These are phyloP conservation scores for Aspergillus fischeri DNA, from an alignment of 2,329 filamentous ascomycete species.

Conservation along the genomic window DNA sequence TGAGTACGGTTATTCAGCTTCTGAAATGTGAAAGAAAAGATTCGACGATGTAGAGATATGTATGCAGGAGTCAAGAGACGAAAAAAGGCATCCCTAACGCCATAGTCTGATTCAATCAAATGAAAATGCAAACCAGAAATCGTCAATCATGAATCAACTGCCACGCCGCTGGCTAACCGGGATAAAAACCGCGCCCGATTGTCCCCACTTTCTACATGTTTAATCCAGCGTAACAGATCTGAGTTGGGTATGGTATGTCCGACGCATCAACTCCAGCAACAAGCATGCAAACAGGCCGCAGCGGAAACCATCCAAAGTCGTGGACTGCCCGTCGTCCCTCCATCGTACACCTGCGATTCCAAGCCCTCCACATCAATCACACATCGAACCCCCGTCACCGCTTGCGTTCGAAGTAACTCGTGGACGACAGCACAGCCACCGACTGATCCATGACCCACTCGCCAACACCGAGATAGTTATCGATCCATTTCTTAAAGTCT, in stretches of 20 bases:
- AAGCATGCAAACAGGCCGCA: slow-evolving; percentile 4
- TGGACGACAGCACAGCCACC: slow-evolving; percentile 82
- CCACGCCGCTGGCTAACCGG: not conserved
- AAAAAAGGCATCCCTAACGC: slow-evolving; percentile 19
- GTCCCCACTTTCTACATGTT: not conserved
- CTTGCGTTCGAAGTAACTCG: slow-evolving; percentile 85
- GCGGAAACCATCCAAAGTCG: slow-evolving; percentile 2
- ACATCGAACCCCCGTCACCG: slow-evolving; percentile 49
- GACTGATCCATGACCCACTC: slow-evolving; percentile 99
- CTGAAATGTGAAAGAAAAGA: not conserved
- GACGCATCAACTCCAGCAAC: not conserved
- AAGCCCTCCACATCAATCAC: not conserved
- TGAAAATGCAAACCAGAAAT: slow-evolving; percentile 6
- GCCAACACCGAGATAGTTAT: slow-evolving; percentile 88
- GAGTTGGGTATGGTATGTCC: not conserved
- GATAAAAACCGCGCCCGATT: not conserved
- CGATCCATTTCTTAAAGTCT: slow-evolving; percentile 80
- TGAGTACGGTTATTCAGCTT: not conserved
- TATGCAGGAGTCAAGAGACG: slow-evolving; percentile 8
- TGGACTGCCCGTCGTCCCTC: not conserved
- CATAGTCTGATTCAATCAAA: slow-evolving; percentile 8
- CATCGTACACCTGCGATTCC: not conserved
- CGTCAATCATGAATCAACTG: slow-evolving; percentile 13
- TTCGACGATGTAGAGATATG: slow-evolving; percentile 3
- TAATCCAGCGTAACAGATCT: not conserved